phyloP scores from a whole-genome alignment of 352 stramenopile genomes.

The Phytophthora fragariaefolia region DNA sequence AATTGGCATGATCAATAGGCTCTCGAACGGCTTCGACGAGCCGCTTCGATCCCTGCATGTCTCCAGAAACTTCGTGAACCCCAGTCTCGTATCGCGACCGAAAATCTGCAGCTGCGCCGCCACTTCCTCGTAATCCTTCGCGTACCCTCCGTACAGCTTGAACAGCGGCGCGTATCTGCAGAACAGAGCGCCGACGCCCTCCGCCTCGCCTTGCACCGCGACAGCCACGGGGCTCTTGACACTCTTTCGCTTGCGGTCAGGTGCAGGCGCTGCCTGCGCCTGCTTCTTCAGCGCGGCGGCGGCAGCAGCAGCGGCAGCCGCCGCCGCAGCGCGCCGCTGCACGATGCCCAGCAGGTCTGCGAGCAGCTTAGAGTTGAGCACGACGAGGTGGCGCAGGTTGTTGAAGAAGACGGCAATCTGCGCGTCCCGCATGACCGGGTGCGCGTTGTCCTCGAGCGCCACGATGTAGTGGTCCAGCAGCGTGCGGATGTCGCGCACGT shows the following conservation, averaged over 20 bases:
- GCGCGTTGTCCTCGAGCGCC: slow-evolving; percentile 74
- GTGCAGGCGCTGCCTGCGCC: neutral
- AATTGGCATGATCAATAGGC: slow-evolving; percentile 92
- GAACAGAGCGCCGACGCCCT: slow-evolving; percentile 77
- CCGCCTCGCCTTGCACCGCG: slow-evolving; percentile 38
- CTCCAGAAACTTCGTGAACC: slow-evolving; percentile 66
- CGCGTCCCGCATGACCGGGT: slow-evolving; percentile 84
- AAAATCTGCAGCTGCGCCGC: slow-evolving; percentile 66
- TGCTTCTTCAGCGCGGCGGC: slow-evolving; percentile 13
- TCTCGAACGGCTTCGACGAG: slow-evolving; percentile 78
- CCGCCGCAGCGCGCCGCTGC: slow-evolving; percentile 29
- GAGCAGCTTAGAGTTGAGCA: slow-evolving; percentile 87
- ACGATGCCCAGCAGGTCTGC: slow-evolving; percentile 75
- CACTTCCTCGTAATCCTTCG: slow-evolving; percentile 86
- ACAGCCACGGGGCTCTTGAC: slow-evolving; percentile 39
- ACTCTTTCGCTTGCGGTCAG: slow-evolving; percentile 28
- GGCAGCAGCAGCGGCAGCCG: slow-evolving; percentile 1
- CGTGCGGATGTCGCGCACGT: slow-evolving; percentile 76
- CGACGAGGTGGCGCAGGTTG: slow-evolving; percentile 79
- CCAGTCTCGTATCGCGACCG: slow-evolving; percentile 49
- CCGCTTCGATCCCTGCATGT: slow-evolving; percentile 58
- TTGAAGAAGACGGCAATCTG: slow-evolving; percentile 91
- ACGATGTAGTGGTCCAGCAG: slow-evolving; percentile 86
- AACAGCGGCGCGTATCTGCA: slow-evolving; percentile 85
- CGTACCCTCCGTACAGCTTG: slow-evolving; percentile 83